Percentiles rank a stretch among this genome's conserved stretches.
These are phyloP conservation scores for Venturia carpophila DNA, from an alignment of 2,329 filamentous ascomycete genomes.

Conservation along the genomic window DNA sequence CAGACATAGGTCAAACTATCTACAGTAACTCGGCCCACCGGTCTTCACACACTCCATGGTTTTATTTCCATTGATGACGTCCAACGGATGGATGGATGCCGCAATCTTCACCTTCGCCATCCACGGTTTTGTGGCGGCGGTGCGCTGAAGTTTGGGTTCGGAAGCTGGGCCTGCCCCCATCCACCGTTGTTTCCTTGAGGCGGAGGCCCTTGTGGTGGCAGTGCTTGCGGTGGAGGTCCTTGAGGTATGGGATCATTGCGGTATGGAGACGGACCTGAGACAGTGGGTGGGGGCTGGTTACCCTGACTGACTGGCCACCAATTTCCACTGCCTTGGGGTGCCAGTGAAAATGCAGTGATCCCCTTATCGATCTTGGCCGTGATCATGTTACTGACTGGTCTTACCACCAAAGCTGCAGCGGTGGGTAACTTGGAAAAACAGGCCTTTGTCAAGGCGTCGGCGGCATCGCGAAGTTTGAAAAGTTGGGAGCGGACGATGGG, in stretches of 20 bases:
- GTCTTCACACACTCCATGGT: too few species aligned
- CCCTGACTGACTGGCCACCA: background rate
- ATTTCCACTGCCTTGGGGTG: background rate
- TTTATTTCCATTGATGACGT: too few species aligned
- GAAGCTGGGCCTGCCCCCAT: too few species aligned
- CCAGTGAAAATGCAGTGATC: background rate
- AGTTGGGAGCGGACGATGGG: slow-evolving; percentile 5
- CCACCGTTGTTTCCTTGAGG: too few species aligned
- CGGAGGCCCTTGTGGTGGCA: background rate
- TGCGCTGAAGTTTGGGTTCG: too few species aligned
- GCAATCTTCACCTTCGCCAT: too few species aligned
- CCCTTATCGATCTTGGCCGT: slow-evolving; percentile 1
- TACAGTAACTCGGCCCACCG: too few species aligned
- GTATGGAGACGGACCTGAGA: slow-evolving; percentile 5
- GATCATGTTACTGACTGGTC: slow-evolving; percentile 1
- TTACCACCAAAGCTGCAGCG: background rate
- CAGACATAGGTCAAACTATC: too few species aligned
- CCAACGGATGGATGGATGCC: too few species aligned
- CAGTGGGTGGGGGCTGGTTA: background rate
- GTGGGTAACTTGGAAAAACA: background rate
- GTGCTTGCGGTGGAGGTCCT: background rate
- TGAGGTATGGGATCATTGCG: background rate
- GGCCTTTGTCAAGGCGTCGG: background rate
- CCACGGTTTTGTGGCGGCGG: too few species aligned
- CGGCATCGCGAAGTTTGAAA: background rate